A percentile compares a stretch with the other conserved stretches of the same genome.
Conservation (phyloP, 345 rosid species). For the Brassica cretica region DNA sequence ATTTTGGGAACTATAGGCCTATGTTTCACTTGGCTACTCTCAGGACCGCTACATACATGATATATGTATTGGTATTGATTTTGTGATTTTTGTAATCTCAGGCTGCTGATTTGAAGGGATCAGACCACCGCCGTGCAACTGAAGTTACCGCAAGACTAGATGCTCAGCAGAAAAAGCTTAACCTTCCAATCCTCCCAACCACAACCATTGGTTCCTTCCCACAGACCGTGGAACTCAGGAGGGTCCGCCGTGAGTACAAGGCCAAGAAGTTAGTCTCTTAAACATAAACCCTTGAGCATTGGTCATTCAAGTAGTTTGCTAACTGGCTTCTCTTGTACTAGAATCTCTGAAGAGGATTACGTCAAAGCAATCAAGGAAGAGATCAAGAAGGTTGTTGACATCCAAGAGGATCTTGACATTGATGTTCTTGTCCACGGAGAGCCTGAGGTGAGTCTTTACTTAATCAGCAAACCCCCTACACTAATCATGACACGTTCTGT, state of each 20-base stretch:
- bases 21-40: too few species aligned
- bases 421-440: conserved; percentile 98
- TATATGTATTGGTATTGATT: not conserved
- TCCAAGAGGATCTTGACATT: conserved; percentile 91
- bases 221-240: conserved; percentile 89
- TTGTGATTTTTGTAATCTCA: conserved; percentile 37
- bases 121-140: conserved; percentile 90
- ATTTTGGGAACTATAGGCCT: too few species aligned
- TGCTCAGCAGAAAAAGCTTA: conserved; percentile 95
- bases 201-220: conserved; percentile 98
- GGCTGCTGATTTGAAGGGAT: conserved; percentile 95
- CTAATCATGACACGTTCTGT: not conserved
- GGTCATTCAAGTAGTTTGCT: not conserved
- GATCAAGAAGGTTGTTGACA: conserved; percentile 82
- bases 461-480: not conserved
- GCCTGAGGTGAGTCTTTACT: conserved; percentile 64
- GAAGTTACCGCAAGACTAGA: conserved; percentile 84
- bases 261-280: conserved; percentile 64
- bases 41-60: not conserved
- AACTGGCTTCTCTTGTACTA: conserved; percentile 29
- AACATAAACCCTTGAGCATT: not conserved
- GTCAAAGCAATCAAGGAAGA: conserved; percentile 88
- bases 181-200: conserved; percentile 93
- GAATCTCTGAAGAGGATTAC: conserved; percentile 96
- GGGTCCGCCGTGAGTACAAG: conserved; percentile 98